Base-by-base conservation (phyloP, 441 rosid genomes). In the Pelargonium fulgidum region DNA sequence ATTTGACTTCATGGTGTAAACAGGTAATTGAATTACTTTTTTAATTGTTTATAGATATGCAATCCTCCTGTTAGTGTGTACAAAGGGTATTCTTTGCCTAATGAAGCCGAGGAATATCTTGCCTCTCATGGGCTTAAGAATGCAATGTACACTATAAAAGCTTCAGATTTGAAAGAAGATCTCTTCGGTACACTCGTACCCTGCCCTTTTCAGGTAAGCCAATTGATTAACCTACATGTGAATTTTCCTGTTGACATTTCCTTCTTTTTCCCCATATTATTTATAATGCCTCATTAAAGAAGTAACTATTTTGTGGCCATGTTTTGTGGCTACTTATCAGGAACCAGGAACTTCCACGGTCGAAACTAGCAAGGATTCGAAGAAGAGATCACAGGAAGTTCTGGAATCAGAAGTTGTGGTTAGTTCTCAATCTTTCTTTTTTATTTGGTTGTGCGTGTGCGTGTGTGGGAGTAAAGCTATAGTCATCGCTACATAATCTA, bases 21-120 rank as follows among this genome's bases (percentile, higher is more conserved):
- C 47, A 3, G 52, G 42, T 59, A 26, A 20, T 75, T 72, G 5
- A 24, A 4, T 52, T 24, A 14, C 14, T n/a, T 33, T 13, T 8
- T 8, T 47, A 50, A 58, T 64, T 29, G 50, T 76, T 52, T 33
- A 7, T 70, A 91, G 97, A 74, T 93, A 64, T 81, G 84, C 67
- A 91, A 93, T 72, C 93, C 92, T 75, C 96, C 97, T 36, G 89
- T 84, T 59, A 91, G 96, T 79, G 80, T 93, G 22, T 89, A 80
- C 69, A 91, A 91, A 69, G 97, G 97, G 71, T 68, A 85, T 78
- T 73, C 82, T 17, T 69, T 91, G 71, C 68, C 88, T 4, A 82
- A 82, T 79, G 88, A 84, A 22, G 63, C 88, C 0, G 83, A 86
- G 84, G 87, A 79, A 29, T 82, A 84, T 78, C 95, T 93, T 26